Percentiles rank a stretch among this genome's conserved stretches.
These are phyloP conservation scores for Neodidymelliopsis sp. DNA, from an alignment of 2,329 filamentous ascomycete species.

Conservation along the genomic window DNA sequence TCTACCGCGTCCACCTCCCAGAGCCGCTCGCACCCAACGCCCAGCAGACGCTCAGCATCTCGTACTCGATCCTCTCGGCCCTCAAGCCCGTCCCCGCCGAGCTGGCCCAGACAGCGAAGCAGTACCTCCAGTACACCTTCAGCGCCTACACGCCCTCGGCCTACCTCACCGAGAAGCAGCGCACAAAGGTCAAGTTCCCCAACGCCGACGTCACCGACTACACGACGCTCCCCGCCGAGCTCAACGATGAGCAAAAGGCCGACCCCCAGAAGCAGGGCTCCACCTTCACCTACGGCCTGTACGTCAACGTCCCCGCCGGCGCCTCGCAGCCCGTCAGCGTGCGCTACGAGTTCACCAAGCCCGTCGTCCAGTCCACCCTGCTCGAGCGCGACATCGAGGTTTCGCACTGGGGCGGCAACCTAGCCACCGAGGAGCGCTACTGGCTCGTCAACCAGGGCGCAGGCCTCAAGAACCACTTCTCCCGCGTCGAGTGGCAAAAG, in stretches of 20 bases:
- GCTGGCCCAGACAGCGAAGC: constrained; percentile 84
- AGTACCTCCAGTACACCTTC: constrained; percentile 86
- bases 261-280: constrained; percentile 84
- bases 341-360: constrained; percentile 95
- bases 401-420: constrained; percentile 96
- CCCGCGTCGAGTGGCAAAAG: constrained; percentile 58
- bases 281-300: constrained; percentile 90
- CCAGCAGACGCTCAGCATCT: constrained; percentile 87
- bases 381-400: constrained; percentile 94
- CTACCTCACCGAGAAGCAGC: constrained; percentile 89
- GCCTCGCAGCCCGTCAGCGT: constrained; percentile 75
- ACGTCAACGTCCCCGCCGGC: constrained; percentile 80
- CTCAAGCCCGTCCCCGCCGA: constrained; percentile 79
- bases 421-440: constrained; percentile 94
- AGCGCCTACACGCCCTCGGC: constrained; percentile 84
- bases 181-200: constrained; percentile 93
- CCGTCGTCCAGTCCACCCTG: constrained; percentile 77
- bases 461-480: constrained; percentile 64
- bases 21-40: constrained; percentile 75
- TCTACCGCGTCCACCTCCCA: constrained; percentile 83
- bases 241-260: constrained; percentile 66
- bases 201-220: constrained; percentile 82
- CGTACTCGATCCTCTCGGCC: constrained; percentile 81
- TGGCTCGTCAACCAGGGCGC: constrained; percentile 87
- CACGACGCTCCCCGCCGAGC: constrained; percentile 70